Base-by-base conservation (phyloP, 176 grass and related monocot genomes). In the Ensete glaucum region DNA sequence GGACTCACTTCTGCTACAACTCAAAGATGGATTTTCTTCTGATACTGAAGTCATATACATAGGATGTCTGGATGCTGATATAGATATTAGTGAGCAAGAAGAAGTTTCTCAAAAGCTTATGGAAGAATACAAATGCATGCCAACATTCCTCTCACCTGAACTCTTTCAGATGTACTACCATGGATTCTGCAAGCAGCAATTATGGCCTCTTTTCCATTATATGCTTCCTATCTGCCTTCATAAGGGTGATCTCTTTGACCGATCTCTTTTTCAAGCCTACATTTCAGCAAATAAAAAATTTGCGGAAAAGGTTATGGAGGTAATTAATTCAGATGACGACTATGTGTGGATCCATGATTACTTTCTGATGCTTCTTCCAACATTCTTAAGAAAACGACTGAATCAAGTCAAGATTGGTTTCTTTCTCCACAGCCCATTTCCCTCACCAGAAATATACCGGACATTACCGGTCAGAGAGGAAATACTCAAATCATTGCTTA, bases 321-420 rank as follows among this genome's bases (percentile, higher is more conserved):
- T 84, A 74, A 85, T 97, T 67, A 97, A 97, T 81, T 85, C 87
- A 27, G 90, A 97, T 85, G 88, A 90, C 83, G 93, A 93, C 80
- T 88, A 68, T 86, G 90, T 97, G 29, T 97, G 93, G 93, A 84
- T 97, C 79, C 93, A 97, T 85, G 93, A 97, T 81, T 97, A 97
- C 71, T 90, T 92, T 73, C 90, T 96, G 50, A 96, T 96, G 93
- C 85, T 96, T 80, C 87, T 96, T 14, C 89, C 93, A 64, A 90
- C 89, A 80, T 90, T 96, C 82, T 75, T 92, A 67, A 96, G 93
- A 59, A 96, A 88, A 78, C 81, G 83, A 64, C 72, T 96, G 57
- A 86, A 92, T 71, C 77, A 85, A 65, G 87, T 90, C 76, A 96
- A 89, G 83, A 63, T 93, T 81, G 90, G 90, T 73, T 93, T 93